These are phyloP conservation scores for Scolecobasidium constrictum DNA, from an alignment of 2,329 filamentous ascomycete genomes.

Conservation along the genomic window DNA sequence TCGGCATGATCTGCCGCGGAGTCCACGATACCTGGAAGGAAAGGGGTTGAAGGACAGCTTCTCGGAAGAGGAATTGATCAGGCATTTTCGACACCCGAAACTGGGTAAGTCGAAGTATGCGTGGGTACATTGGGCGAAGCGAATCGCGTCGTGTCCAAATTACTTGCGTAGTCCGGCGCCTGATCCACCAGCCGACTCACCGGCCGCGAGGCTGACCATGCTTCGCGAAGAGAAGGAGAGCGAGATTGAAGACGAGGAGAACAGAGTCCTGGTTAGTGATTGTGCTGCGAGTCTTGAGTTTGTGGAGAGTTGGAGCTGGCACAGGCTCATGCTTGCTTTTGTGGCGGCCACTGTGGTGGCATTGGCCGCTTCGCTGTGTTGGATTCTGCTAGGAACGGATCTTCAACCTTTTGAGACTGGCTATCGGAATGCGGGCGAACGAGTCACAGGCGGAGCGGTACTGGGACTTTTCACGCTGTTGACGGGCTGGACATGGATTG, in stretches of 20 bases:
- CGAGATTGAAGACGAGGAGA: background rate
- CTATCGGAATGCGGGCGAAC: constrained; percentile 20
- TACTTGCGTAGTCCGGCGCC: background rate
- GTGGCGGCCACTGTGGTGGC: constrained; percentile 18
- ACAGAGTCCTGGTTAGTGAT: background rate
- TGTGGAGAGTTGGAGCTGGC: constrained; percentile 21
- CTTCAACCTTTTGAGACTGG: constrained; percentile 10
- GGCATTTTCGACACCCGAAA: constrained; percentile 22
- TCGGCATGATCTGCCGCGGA: background rate
- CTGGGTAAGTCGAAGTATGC: constrained; percentile 26
- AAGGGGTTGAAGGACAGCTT: constrained; percentile 23
- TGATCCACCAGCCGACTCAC: background rate
- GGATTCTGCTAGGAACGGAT: constrained; percentile 24
- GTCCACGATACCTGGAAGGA: constrained; percentile 18
- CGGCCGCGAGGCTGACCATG: background rate
- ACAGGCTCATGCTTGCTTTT: constrained; percentile 19
- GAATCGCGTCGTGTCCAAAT: constrained; percentile 17
- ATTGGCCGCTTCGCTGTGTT: constrained; percentile 21
- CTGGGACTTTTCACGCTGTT: constrained; percentile 24
- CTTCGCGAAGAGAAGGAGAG: background rate
- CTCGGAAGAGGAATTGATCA: constrained; percentile 27
- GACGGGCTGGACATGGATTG: constrained; percentile 21
- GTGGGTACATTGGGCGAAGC: constrained; percentile 33
- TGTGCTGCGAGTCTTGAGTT: constrained; percentile 23
- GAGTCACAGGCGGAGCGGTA: constrained; percentile 21